Evolutionary conservation across 2,329 filamentous ascomycete genomes (phyloP).

Genomic region (Penicillium sp.): DNA sequence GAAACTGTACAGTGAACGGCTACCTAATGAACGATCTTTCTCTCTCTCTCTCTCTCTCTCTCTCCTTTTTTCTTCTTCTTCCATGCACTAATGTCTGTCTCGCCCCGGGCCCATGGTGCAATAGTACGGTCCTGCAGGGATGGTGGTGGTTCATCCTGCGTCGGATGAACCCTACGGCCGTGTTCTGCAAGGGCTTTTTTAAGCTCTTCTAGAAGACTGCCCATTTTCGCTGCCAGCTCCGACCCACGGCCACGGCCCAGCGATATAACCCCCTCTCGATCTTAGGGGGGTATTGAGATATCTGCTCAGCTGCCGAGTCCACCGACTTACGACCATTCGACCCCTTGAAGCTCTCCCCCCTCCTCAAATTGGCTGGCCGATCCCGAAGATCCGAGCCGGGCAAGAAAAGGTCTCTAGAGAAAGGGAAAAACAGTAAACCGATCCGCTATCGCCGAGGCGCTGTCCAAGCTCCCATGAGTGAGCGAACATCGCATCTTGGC

Average conservation of each 20-base stretch:
- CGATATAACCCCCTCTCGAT: neutral
- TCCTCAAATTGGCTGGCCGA: neutral
- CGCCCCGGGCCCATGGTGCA: neutral
- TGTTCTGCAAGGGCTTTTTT: neutral
- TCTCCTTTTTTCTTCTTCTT: too few relatives aligned
- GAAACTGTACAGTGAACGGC: constrained; percentile 20
- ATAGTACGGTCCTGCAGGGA: neutral
- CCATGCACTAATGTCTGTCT: neutral
- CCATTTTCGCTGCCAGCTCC: constrained; percentile 1
- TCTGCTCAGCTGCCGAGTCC: neutral
- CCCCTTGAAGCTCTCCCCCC: neutral
- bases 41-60: neutral
- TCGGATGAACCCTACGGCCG: neutral
- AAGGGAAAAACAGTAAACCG: neutral
- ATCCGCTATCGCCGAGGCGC: constrained; percentile 1
- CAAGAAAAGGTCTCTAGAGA: neutral
- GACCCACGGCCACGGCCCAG: neutral
- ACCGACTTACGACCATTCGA: neutral
- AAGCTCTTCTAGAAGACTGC: constrained; percentile 7
- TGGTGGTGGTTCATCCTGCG: neutral
- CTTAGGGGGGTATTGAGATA: neutral
- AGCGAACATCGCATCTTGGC: neutral
- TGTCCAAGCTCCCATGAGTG: neutral
- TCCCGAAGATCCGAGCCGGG: neutral
- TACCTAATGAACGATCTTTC: constrained; percentile 14